A percentile compares a stretch with the other conserved stretches of the same genome.
These are phyloP conservation scores for Colletotrichum cereale DNA, from an alignment of 2,329 filamentous ascomycete species.

Conservation along the genomic window DNA sequence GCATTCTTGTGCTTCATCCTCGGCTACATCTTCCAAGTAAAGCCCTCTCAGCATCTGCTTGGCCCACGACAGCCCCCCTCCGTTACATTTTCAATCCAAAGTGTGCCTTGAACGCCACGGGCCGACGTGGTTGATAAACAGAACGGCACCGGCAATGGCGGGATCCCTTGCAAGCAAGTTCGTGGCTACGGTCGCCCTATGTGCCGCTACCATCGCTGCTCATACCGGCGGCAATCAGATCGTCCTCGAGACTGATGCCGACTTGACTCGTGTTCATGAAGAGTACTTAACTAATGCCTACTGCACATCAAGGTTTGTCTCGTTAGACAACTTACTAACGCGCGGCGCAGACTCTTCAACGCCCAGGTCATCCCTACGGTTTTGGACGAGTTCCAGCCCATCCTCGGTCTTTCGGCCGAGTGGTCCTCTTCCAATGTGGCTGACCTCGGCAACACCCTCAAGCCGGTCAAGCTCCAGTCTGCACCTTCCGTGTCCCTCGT, in stretches of 20 bases:
- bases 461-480: constrained; percentile 34
- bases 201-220: constrained; percentile 15
- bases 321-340: not conserved
- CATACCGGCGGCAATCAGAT: constrained; percentile 25
- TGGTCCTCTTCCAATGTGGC: constrained; percentile 35
- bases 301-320: not conserved
- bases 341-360: constrained; percentile 24
- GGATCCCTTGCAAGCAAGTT: constrained; percentile 31
- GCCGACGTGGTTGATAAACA: not conserved
- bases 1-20: not conserved
- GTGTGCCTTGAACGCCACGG: not conserved
- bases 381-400: constrained; percentile 40
- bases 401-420: constrained; percentile 36
- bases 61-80: not conserved
- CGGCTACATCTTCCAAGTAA: not conserved
- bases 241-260: constrained; percentile 25
- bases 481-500: constrained; percentile 32
- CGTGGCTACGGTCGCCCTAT: constrained; percentile 29
- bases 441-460: constrained; percentile 39
- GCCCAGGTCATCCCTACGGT: constrained; percentile 41
- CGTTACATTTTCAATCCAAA: not conserved
- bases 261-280: constrained; percentile 40
- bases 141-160: constrained; percentile 8
- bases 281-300: constrained; percentile 22
- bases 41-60: not conserved